Percentiles rank a stretch among this genome's conserved stretches.
These are phyloP conservation scores for Podospora appendiculata DNA, from an alignment of 495 filamentous ascomycete species.

Conservation along the genomic window DNA sequence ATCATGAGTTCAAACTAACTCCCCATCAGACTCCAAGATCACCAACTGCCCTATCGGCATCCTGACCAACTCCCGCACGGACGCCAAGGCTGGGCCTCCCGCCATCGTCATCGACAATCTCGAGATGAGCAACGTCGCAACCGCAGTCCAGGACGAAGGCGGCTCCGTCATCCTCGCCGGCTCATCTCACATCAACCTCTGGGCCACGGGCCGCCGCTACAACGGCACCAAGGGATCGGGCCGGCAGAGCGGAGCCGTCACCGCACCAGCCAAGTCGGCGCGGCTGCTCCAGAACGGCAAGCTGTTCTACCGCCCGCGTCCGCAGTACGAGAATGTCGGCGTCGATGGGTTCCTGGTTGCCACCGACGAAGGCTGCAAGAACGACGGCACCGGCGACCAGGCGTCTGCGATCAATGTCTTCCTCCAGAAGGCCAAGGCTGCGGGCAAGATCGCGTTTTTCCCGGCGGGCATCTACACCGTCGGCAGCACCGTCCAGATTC, in stretches of 20 bases:
- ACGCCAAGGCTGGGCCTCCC: too few relatives aligned
- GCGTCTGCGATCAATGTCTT: slow-evolving; percentile 21
- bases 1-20: too few relatives aligned
- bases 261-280: slow-evolving; percentile 36
- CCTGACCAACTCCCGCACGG: slow-evolving; percentile 42
- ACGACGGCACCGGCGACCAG: slow-evolving; percentile 24
- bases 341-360: slow-evolving; percentile 38
- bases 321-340: slow-evolving; percentile 47
- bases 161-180: too few relatives aligned
- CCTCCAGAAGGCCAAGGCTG: slow-evolving; percentile 38
- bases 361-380: slow-evolving; percentile 14
- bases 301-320: slow-evolving; percentile 50
- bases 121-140: too few relatives aligned
- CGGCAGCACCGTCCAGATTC: slow-evolving; percentile 27
- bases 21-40: too few relatives aligned
- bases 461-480: slow-evolving; percentile 26
- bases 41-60: slow-evolving; percentile 24
- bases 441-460: slow-evolving; percentile 45
- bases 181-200: slow-evolving; percentile 25
- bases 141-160: too few relatives aligned
- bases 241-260: slow-evolving; percentile 29
- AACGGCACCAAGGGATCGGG: slow-evolving; percentile 19
- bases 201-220: slow-evolving; percentile 58
- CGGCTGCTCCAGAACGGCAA: slow-evolving; percentile 32
- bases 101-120: too few relatives aligned